Evolutionary conservation across 805 yeast genomes (phyloP).

Genomic region (Kazachstania martiniae): DNA sequence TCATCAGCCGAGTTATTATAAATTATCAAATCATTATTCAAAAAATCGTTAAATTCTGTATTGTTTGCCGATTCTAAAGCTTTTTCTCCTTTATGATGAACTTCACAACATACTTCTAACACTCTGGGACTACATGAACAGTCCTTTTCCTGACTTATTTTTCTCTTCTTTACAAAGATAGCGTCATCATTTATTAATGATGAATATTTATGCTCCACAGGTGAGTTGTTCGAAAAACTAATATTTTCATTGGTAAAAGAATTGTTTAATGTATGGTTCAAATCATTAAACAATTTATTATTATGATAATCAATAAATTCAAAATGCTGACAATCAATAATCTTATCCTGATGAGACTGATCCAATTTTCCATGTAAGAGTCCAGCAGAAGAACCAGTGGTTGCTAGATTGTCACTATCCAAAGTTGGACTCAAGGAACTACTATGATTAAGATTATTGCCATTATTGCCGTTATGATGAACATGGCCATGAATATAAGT

Average conservation of each 20-base stretch:
- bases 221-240: too few relatives aligned
- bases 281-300: background rate
- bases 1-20: background rate
- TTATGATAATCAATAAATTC: conserved; percentile 33
- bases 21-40: background rate
- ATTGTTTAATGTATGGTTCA: background rate
- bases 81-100: conserved; percentile 15
- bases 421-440: background rate
- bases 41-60: background rate
- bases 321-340: conserved; percentile 30
- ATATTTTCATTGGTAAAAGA: background rate
- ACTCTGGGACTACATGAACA: conserved; percentile 30
- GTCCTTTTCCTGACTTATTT: conserved; percentile 3
- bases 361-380: background rate
- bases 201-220: too few relatives aligned
- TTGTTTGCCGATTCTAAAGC: background rate
- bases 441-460: too few relatives aligned
- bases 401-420: background rate
- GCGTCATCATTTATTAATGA: too few relatives aligned
- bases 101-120: conserved; percentile 34
- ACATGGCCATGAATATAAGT: conserved; percentile 63
- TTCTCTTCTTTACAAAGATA: too few relatives aligned
- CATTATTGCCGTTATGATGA: conserved; percentile 32
- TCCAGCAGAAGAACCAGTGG: background rate
- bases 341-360: background rate